Evolutionary conservation across 345 rosid species (phyloP), one percentile per base, ranked within the genome.

Genomic region (Salix koriyanagi): DNA sequence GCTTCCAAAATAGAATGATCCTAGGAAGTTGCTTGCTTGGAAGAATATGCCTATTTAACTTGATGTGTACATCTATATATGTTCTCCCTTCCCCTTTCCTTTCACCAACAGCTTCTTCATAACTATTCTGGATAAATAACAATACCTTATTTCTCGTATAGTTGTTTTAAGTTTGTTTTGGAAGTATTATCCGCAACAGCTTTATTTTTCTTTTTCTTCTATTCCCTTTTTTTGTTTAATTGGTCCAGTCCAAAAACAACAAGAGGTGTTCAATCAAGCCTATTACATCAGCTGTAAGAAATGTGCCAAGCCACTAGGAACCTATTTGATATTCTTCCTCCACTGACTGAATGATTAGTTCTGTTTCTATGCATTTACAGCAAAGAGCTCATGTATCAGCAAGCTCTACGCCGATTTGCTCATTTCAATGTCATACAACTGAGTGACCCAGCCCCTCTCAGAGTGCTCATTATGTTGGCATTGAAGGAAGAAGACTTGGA

Each of bases 341-440:
- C 54, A 16, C 25, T 12, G 23, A 32, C 65, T 72, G 7, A 16
- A 41, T 76, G 73, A 68, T 46, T 69, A 39, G 14, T 54, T 41
- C 34, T 72, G 11, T 58, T 74, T 66, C 60, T 70, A 19, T 85
- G 62, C 71, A 48, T 80, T 81, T 71, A 75, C 94, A 91, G 99
- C 88, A 91, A 96, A 85, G 99, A 96, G 87, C 90, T 96, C 74
- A 92, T 96, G 97, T 96, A 96, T 85, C 99, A 93, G 87, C 99
- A 90, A 89, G 94, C 83, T 56, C 83, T 96, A 65, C 86, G 87
- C 26, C 94, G 98, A 26, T 96, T 96, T 87, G 90, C 92, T 39
- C 96, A 91, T 86, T 93, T 91, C 80, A 93, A 88, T 86, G 96
- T 92, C 42, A 89, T 93, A 76, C 96, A 92, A 81, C 87, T 96